These are phyloP conservation scores for Cryphonectria carpinicola DNA, from an alignment of 2,329 filamentous ascomycete genomes.

Conservation along the genomic window DNA sequence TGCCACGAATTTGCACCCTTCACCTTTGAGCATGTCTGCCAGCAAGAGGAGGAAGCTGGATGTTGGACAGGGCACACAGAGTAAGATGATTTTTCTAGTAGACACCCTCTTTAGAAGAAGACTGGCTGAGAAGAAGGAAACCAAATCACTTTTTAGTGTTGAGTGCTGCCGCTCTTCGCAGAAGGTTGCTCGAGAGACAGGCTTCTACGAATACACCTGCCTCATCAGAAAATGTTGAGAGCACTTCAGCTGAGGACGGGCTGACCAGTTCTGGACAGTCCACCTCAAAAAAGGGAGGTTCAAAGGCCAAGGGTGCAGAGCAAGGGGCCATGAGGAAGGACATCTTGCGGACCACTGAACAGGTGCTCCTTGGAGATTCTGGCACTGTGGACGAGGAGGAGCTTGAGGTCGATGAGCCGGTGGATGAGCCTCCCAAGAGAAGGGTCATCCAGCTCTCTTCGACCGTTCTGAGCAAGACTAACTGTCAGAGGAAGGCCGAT, in stretches of 20 bases:
- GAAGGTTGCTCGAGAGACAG: slow-evolving; percentile 40
- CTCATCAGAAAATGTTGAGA: slow-evolving; percentile 4
- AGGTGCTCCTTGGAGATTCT: slow-evolving; percentile 23
- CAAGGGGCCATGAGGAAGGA: background rate
- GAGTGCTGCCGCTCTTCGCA: slow-evolving; percentile 51
- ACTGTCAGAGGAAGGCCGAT: slow-evolving; percentile 44
- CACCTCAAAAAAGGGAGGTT: background rate
- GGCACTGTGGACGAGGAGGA: slow-evolving; percentile 21
- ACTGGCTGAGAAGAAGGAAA: slow-evolving; percentile 22
- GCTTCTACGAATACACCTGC: slow-evolving; percentile 16
- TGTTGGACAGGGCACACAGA: slow-evolving; percentile 36
- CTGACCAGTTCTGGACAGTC: background rate
- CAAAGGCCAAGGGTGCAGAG: slow-evolving; percentile 2
- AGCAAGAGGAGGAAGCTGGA: slow-evolving; percentile 47
- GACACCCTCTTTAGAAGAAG: background rate
- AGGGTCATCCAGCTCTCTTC: slow-evolving; percentile 46
- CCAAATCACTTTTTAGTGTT: slow-evolving; percentile 36
- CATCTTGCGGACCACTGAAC: slow-evolving; percentile 10
- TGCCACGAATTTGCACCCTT: background rate
- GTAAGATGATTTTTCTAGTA: slow-evolving; percentile 36
- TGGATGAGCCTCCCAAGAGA: slow-evolving; percentile 30
- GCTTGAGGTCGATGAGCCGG: slow-evolving; percentile 32
- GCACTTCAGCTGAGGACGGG: slow-evolving; percentile 13
- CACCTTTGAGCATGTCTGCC: slow-evolving; percentile 33
- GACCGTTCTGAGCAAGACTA: slow-evolving; percentile 50